Base-by-base conservation (phyloP, 2,329 filamentous ascomycete species). In the Coleophoma crateriformis region DNA sequence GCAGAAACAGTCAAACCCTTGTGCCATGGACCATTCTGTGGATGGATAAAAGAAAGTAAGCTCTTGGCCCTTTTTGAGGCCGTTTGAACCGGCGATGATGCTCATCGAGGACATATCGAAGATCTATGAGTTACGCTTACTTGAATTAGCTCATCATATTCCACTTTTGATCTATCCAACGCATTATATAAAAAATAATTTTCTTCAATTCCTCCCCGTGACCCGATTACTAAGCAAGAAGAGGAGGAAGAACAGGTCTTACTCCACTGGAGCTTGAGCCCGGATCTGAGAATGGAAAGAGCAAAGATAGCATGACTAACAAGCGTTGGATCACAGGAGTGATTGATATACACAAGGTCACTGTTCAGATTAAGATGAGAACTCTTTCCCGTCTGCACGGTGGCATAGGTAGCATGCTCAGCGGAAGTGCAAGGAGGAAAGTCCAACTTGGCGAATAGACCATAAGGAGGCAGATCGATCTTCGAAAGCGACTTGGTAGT, bases 21-120 rank as follows among this genome's bases (percentile, higher is more conserved):
- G 85, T 33, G 81, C 80, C 85, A 89, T 88, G 60, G 73, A 61
- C 84, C 84, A 89, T 67, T 89, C 85, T 1, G 84, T 88, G 48
- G 82, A 87, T 4, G 85, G 84, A 59, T 89, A 89, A 68, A 88
- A 89, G 70, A 88, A 89, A 63, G 80, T 82, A 43, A 84, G 70
- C 61, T 84, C 81, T 52, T 84, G 76, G 45, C 78, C 79, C 4
- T 68, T 62, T 47, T 68, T 62, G 47, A 84, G 71, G 33, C 81
- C 79, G 48, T 73, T 72, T 19, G 77, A 77, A 7, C 77, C 78
- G 11, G 78, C 81, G 22, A 84, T 68, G 54, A 88, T 69, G 58
- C 76, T 76, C 54, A 77, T 67, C 62, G 74, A 76, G 50, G 70
- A 66, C 40, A 74, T 81, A 63, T 85, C 81, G 56, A 85, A 84